A percentile compares a stretch with the other conserved stretches of the same genome.
These are phyloP conservation scores for Amesomyces nigricolor DNA, from an alignment of 2,329 filamentous ascomycete species.

Conservation along the genomic window DNA sequence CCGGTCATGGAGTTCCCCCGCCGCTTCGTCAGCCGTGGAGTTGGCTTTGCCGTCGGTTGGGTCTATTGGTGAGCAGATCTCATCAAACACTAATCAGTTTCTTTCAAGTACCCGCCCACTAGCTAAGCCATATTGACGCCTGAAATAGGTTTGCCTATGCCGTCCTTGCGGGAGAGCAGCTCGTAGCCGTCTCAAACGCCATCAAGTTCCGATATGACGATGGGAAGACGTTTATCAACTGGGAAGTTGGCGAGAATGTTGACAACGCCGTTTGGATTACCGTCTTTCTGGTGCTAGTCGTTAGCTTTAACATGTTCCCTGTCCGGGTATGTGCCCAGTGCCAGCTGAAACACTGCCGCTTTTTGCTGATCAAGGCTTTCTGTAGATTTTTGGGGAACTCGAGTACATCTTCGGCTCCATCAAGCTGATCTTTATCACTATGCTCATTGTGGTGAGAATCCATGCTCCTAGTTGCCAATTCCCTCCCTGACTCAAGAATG, in stretches of 20 bases:
- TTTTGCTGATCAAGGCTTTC: no score
- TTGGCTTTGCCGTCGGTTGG: conserved; percentile 37
- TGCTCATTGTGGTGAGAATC: conserved; percentile 33
- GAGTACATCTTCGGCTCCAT: conserved; percentile 36
- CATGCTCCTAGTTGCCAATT: no score
- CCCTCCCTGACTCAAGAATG: no score
- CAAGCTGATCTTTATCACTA: conserved; percentile 34
- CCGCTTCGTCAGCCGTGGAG: conserved; percentile 33
- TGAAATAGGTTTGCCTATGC: conserved; percentile 33
- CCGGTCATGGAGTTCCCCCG: conserved; percentile 36
- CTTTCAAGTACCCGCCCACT: not conserved
- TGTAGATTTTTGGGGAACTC: conserved; percentile 31
- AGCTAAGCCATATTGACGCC: not conserved
- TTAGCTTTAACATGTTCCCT: conserved; percentile 34
- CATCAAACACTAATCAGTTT: no score
- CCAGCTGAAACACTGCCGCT: no score
- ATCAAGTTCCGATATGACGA: conserved; percentile 36
- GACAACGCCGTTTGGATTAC: conserved; percentile 36
- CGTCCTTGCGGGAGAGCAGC: conserved; percentile 33
- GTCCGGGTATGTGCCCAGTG: conserved; percentile 31
- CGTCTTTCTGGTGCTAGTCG: conserved; percentile 33
- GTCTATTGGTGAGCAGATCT: conserved; percentile 32
- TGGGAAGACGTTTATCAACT: conserved; percentile 31
- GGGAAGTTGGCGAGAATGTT: conserved; percentile 32
- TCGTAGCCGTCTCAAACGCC: conserved; percentile 33